Evolutionary conservation across 805 yeast genomes (phyloP).

Genomic region (Wickerhamomyces rabaulensis): DNA sequence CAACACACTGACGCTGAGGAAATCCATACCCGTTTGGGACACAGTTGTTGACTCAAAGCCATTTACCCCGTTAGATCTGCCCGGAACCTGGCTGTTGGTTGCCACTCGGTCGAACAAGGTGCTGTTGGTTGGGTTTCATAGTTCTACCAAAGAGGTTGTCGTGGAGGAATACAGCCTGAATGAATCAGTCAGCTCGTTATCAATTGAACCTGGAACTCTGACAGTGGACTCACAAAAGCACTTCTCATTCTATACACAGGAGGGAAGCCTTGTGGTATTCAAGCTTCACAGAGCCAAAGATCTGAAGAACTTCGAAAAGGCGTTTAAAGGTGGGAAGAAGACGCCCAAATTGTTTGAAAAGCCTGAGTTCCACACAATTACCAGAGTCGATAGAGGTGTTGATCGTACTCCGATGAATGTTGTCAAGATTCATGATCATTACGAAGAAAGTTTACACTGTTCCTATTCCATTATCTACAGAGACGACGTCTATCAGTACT

Average conservation of each 20-base stretch:
- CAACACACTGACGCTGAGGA: constrained; percentile 1
- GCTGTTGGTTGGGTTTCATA: constrained; percentile 13
- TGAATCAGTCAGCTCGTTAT: constrained; percentile 1
- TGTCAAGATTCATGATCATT: constrained; percentile 10
- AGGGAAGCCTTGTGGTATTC: constrained; percentile 14
- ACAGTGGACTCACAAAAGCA: constrained; percentile 8
- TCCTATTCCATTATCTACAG: constrained; percentile 4
- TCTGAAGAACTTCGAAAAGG: constrained; percentile 12
- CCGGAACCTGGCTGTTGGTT: constrained; percentile 12
- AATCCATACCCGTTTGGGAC: constrained; percentile 11
- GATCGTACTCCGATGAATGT: constrained; percentile 14
- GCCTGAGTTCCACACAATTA: constrained; percentile 10
- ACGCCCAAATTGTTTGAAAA: constrained; percentile 9
- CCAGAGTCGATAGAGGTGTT: constrained; percentile 5
- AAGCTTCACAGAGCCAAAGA: constrained; percentile 8
- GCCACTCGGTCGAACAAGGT: constrained; percentile 12
- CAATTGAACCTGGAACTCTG: constrained; percentile 11
- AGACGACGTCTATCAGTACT: constrained; percentile 5
- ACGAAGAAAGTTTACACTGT: constrained; percentile 3
- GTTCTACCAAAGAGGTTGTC: constrained; percentile 4
- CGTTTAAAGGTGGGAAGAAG: constrained; percentile 4
- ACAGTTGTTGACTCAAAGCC: constrained; percentile 12
- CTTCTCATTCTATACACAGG: constrained; percentile 13
- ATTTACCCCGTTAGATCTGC: constrained; percentile 6
- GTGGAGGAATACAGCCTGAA: constrained; percentile 11